Percentiles rank a stretch among this genome's conserved stretches.
Conservation (phyloP, 108 stramenopile genomes). For the Nannochloropsis oceanica region DNA sequence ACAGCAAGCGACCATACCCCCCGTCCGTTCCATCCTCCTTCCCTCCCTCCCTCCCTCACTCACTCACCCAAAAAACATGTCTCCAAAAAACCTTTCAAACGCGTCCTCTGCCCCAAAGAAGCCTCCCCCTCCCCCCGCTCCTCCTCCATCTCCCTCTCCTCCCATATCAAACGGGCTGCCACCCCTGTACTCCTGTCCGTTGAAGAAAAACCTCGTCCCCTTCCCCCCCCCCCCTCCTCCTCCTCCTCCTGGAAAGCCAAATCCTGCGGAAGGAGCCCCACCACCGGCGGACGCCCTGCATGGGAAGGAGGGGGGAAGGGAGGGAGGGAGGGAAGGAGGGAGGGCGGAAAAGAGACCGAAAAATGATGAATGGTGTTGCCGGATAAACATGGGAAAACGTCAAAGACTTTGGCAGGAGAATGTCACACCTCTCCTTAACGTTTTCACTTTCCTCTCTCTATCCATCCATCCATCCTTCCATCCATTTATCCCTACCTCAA, state of each 20-base stretch:
- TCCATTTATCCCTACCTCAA: background rate
- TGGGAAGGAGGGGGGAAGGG: no score
- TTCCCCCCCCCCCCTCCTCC: conserved; percentile 1
- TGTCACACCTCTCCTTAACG: background rate
- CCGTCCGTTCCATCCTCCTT: no score
- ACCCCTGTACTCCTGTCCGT: background rate
- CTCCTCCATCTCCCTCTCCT: background rate
- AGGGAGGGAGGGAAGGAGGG: no score
- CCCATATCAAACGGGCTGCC: background rate
- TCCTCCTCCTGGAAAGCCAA: conserved; percentile 14
- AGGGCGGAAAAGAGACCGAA: no score
- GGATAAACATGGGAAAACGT: no score
- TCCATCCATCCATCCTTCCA: background rate
- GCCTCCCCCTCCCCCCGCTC: no score
- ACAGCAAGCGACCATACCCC: no score
- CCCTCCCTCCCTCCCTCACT: background rate
- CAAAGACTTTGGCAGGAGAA: no score
- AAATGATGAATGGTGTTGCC: no score
- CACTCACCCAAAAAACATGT: background rate
- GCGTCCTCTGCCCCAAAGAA: background rate
- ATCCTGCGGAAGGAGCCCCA: conserved; percentile 12
- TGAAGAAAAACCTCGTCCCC: background rate
- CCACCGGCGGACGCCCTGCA: conserved; percentile 48
- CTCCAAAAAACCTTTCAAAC: background rate
- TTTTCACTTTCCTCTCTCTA: background rate